Evolutionary conservation across 352 stramenopile species (phyloP).

Genomic region (Phytophthora sp.): DNA sequence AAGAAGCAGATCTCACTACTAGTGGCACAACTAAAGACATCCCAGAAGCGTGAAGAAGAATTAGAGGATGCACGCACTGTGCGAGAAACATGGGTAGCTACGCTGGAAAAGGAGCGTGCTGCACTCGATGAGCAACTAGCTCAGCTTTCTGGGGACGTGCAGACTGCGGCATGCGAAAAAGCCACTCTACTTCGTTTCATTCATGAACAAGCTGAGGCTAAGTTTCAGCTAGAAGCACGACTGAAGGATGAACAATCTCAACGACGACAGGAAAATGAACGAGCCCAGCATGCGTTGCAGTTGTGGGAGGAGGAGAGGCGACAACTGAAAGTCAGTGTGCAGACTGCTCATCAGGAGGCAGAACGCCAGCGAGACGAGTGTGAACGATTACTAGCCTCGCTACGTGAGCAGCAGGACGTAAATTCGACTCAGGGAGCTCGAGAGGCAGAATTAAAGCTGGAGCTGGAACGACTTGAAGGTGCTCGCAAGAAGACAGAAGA

Average conservation of each 20-base stretch:
- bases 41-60: constrained; percentile 37
- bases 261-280: constrained; percentile 34
- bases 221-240: constrained; percentile 64
- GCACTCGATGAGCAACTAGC: constrained; percentile 54
- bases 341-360: constrained; percentile 35
- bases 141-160: constrained; percentile 41
- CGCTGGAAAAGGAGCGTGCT: constrained; percentile 61
- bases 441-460: constrained; percentile 39
- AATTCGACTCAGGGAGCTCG: constrained; percentile 39
- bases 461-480: constrained; percentile 40
- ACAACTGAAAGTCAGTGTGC: constrained; percentile 38
- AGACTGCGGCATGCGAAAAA: constrained; percentile 74
- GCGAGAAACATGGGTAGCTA: constrained; percentile 54
- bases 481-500: constrained; percentile 46
- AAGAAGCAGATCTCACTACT: constrained; percentile 43
- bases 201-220: constrained; percentile 73
- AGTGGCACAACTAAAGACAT: constrained; percentile 35
- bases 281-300: constrained; percentile 45
- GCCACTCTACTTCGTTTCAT: constrained; percentile 77
- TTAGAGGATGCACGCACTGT: constrained; percentile 63
- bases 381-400: constrained; percentile 25
- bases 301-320: constrained; percentile 51
- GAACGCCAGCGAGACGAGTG: constrained; percentile 37
- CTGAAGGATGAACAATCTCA: constrained; percentile 59
- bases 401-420: constrained; percentile 43